Evolutionary conservation across 768 basidiomycete species (phyloP).

Genomic region (Amanita subjunquillea): DNA sequence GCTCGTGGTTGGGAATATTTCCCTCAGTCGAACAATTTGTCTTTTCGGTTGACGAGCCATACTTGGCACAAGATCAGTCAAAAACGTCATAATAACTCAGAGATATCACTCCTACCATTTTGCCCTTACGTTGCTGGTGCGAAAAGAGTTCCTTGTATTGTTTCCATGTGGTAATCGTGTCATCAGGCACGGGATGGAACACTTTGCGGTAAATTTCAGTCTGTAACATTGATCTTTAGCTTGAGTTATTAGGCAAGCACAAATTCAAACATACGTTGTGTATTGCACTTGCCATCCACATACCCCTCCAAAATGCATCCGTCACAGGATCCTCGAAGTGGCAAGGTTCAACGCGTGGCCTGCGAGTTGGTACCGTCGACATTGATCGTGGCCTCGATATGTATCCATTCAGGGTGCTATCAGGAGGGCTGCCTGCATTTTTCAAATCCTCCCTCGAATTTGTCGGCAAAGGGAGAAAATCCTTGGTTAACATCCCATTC

Average conservation of each 20-base stretch:
- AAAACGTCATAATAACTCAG: conserved; percentile 7
- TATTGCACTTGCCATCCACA: conserved; percentile 80
- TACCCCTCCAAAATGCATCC: conserved; percentile 82
- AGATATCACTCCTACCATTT: conserved; percentile 37
- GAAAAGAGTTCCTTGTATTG: conserved; percentile 80
- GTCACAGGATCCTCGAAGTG: conserved; percentile 84
- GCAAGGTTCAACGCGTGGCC: conserved; percentile 65
- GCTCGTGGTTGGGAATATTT: conserved; percentile 17
- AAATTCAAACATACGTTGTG: conserved; percentile 63
- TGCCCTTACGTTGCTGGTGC: conserved; percentile 66
- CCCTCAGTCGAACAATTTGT: conserved; percentile 40
- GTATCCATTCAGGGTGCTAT: conserved; percentile 9
- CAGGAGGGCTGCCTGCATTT: too few relatives aligned
- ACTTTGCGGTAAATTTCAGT: conserved; percentile 95
- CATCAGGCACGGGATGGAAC: conserved; percentile 90
- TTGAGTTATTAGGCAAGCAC: background rate
- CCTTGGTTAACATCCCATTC: too few relatives aligned
- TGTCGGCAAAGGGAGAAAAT: too few relatives aligned
- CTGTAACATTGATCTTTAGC: conserved; percentile 26
- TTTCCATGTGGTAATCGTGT: conserved; percentile 90
- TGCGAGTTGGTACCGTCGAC: conserved; percentile 29
- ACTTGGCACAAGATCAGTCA: conserved; percentile 26
- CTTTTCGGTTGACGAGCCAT: conserved; percentile 29
- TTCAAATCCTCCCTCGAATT: too few relatives aligned
- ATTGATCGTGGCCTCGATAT: conserved; percentile 49